Evolutionary conservation across 331 rosid species (phyloP).

Genomic region (Malus hybrid): DNA sequence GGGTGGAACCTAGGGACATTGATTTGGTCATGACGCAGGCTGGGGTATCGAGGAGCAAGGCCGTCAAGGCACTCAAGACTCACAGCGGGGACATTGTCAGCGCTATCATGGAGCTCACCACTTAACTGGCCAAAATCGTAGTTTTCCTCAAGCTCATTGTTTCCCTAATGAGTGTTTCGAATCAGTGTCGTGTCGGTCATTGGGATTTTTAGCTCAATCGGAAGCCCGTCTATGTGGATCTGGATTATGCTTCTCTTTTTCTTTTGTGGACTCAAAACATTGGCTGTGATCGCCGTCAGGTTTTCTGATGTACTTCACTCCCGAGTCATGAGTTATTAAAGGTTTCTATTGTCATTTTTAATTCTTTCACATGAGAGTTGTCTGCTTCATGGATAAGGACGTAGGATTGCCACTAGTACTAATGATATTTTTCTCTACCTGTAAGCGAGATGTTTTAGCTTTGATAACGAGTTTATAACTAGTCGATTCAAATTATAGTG

Average conservation of each 20-base stretch:
- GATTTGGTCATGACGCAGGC: slow-evolving; percentile 95
- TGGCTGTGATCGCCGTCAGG: not conserved
- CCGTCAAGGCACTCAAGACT: slow-evolving; percentile 91
- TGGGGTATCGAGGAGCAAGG: slow-evolving; percentile 81
- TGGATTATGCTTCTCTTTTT: slow-evolving; percentile 11
- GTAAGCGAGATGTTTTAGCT: no score
- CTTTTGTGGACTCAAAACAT: no score
- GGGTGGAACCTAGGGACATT: slow-evolving; percentile 72
- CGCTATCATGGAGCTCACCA: slow-evolving; percentile 92
- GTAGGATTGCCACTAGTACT: no score
- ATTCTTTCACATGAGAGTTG: no score
- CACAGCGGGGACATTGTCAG: slow-evolving; percentile 78
- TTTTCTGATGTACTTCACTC: not conserved
- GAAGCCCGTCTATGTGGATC: slow-evolving; percentile 15
- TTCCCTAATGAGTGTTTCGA: slow-evolving; percentile 18
- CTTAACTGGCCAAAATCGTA: slow-evolving; percentile 10
- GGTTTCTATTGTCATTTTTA: not conserved
- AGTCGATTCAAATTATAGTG: not conserved
- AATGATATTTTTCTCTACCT: no score
- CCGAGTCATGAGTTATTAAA: not conserved
- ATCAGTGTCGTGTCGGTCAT: not conserved
- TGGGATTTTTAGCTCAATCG: slow-evolving; percentile 17
- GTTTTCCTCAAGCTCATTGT: not conserved
- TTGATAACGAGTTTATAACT: not conserved
- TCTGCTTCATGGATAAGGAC: no score